These are phyloP conservation scores for Globisporangium echinulatum DNA, from an alignment of 352 stramenopile species.

Conservation along the genomic window DNA sequence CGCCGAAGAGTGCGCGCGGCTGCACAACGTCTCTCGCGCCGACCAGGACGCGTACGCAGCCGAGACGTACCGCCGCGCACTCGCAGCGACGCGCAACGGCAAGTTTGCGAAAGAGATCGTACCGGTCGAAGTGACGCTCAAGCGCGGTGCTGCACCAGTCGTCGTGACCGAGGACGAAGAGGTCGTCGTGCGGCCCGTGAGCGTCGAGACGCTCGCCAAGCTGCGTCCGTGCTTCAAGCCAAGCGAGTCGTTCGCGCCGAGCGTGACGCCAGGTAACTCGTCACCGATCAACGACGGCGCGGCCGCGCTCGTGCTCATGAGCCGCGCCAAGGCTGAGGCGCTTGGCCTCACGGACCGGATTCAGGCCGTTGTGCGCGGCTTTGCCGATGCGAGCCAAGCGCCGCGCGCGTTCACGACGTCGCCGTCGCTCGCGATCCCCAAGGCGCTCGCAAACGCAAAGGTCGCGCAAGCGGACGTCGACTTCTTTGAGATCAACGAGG, in stretches of 20 bases:
- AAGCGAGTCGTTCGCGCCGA: slow-evolving; percentile 61
- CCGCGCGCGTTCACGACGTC: slow-evolving; percentile 92
- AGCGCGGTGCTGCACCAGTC: slow-evolving; percentile 22
- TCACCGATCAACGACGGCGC: slow-evolving; percentile 95
- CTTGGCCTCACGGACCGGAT: slow-evolving; percentile 50
- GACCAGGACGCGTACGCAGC: slow-evolving; percentile 92
- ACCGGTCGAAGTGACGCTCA: slow-evolving; percentile 62
- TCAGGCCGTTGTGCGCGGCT: slow-evolving; percentile 60
- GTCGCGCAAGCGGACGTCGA: slow-evolving; percentile 87
- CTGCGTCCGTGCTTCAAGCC: slow-evolving; percentile 89
- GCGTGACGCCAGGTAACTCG: slow-evolving; percentile 93
- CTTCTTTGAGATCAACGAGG: slow-evolving; percentile 98
- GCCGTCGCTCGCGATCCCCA: slow-evolving; percentile 88
- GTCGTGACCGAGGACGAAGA: slow-evolving; percentile 86
- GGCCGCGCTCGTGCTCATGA: slow-evolving; percentile 92
- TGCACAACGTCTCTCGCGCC: slow-evolving; percentile 83
- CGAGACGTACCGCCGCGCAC: slow-evolving; percentile 87
- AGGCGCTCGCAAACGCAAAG: slow-evolving; percentile 70
- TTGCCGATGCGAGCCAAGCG: slow-evolving; percentile 68
- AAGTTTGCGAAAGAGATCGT: slow-evolving; percentile 84
- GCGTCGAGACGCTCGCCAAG: slow-evolving; percentile 78
- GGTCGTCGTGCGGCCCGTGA: slow-evolving; percentile 62
- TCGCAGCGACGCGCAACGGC: slow-evolving; percentile 33
- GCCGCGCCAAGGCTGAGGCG: slow-evolving; percentile 53
- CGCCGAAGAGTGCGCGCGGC: slow-evolving; percentile 86